Conservation (phyloP, 805 yeast genomes). For the Cyberlindnera americana region DNA sequence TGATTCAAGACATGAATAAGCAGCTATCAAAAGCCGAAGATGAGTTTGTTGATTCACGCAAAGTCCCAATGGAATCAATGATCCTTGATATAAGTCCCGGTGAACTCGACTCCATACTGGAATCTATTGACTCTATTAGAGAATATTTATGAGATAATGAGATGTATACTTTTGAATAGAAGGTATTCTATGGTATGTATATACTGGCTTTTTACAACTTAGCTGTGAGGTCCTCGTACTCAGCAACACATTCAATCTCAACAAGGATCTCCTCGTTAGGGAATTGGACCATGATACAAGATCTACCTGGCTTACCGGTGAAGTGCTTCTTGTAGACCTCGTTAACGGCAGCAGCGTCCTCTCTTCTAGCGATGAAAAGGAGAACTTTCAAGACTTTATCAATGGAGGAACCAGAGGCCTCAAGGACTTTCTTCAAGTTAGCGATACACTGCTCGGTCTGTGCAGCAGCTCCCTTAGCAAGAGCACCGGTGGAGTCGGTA, state of each 20-base stretch:
- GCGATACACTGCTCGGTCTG: constrained; percentile 44
- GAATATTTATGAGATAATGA: constrained; percentile 2
- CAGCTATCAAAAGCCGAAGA: background rate
- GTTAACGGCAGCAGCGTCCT: constrained; percentile 42
- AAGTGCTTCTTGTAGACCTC: constrained; percentile 43
- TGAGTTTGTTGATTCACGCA: background rate
- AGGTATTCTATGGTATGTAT: background rate
- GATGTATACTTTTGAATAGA: too few species aligned
- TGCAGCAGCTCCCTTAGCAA: constrained; percentile 39
- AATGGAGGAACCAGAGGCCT: constrained; percentile 42
- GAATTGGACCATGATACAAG: constrained; percentile 48
- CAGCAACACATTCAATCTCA: constrained; percentile 50
- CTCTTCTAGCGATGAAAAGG: constrained; percentile 43
- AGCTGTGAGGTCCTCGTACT: constrained; percentile 15
- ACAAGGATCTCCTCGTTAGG: constrained; percentile 48
- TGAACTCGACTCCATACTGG: background rate
- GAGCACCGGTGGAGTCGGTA: constrained; percentile 36
- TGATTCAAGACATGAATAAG: background rate
- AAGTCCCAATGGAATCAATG: background rate
- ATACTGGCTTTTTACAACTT: constrained; percentile 6
- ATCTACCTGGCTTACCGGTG: constrained; percentile 49
- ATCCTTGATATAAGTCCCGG: background rate
- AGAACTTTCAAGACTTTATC: constrained; percentile 47
- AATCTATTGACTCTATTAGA: background rate
- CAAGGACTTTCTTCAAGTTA: constrained; percentile 40